Conservation (phyloP, 352 stramenopile species). For the Pythium grandisporangium region DNA sequence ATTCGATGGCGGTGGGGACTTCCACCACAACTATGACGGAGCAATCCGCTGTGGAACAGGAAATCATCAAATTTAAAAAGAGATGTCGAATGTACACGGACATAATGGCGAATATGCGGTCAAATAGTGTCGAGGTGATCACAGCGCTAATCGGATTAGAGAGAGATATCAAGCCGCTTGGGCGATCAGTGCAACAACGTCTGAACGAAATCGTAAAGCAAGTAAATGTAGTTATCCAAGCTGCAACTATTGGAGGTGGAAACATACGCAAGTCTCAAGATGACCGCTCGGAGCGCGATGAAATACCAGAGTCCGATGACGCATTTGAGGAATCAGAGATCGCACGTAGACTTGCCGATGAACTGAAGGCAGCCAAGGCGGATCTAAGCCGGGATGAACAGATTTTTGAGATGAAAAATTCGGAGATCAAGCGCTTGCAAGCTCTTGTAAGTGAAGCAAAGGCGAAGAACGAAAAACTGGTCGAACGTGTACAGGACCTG, state of each 20-base stretch:
- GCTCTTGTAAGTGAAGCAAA: conserved; percentile 48
- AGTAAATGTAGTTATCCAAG: conserved; percentile 59
- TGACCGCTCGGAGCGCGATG: conserved; percentile 4
- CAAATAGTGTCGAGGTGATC: conserved; percentile 54
- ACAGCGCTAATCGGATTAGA: conserved; percentile 70
- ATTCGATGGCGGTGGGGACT: conserved; percentile 10
- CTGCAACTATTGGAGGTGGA: conserved; percentile 31
- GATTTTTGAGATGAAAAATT: conserved; percentile 83
- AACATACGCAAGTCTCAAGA: conserved; percentile 15
- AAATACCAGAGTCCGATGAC: neutral
- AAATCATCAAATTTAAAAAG: conserved; percentile 25
- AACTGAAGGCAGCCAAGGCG: conserved; percentile 53
- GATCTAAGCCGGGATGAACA: conserved; percentile 69
- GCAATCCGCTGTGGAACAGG: conserved; percentile 4
- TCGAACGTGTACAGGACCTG: conserved; percentile 57
- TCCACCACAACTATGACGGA: conserved; percentile 6
- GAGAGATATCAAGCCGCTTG: conserved; percentile 62
- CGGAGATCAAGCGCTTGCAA: conserved; percentile 60
- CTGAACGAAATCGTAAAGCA: conserved; percentile 78
- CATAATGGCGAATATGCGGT: conserved; percentile 44
- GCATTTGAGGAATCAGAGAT: conserved; percentile 11
- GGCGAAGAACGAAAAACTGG: conserved; percentile 62
- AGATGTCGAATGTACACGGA: conserved; percentile 30
- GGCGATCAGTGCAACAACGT: conserved; percentile 58
- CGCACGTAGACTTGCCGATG: conserved; percentile 29